Base-by-base conservation (phyloP, 164 flowering plant species). In the Nelumbo lutea region DNA sequence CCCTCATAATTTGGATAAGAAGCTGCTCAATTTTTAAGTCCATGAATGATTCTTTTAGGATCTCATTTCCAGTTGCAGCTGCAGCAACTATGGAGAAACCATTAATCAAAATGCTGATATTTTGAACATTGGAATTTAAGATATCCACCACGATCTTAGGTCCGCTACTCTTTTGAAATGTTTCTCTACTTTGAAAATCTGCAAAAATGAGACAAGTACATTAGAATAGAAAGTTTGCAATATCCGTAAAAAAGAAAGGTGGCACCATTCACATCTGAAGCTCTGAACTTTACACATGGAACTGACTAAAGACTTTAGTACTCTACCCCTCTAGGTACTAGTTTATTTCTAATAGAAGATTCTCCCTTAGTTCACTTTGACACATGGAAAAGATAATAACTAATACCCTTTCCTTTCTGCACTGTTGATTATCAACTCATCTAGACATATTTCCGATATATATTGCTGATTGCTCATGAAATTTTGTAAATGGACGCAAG, bases 1-100 rank as follows among this genome's bases (percentile, higher is more conserved):
- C 71, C 66, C 51, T 82, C 68, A 96, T 67, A 13, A 81, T 63
- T 75, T 80, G 76, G 51, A 86, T 60, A 39, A 96, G 83, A 62
- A 86, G 81, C 81, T 87, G 93, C 72, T 87, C 97, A 71, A 96
- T 80, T 72, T 89, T 86, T 73, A 93, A 72, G 52, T 93, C 96
- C 90, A 93, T 83, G 75, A 90, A 90, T 47, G 81, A 74, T 69
- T 89, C 90, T 75, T 96, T 96, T 41, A 92, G 72, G 68, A 96
- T 70, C 82, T 96, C 99, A 82, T 90, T 88, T 66, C 95, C 90
- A 69, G 95, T 83, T 64, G 96, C 82, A 69, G 99, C 94, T 1
- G 90, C 93, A 71, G 95, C 85, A 64, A 96, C 90, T 66, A 91
- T 93, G 15, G 93, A 71, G 72, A 93, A 90, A 57, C 87, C 86